Evolutionary conservation across 2,329 filamentous ascomycete species (phyloP), one percentile per base, ranked within the genome.

Genomic region (Apiospora rasikravindrae): DNA sequence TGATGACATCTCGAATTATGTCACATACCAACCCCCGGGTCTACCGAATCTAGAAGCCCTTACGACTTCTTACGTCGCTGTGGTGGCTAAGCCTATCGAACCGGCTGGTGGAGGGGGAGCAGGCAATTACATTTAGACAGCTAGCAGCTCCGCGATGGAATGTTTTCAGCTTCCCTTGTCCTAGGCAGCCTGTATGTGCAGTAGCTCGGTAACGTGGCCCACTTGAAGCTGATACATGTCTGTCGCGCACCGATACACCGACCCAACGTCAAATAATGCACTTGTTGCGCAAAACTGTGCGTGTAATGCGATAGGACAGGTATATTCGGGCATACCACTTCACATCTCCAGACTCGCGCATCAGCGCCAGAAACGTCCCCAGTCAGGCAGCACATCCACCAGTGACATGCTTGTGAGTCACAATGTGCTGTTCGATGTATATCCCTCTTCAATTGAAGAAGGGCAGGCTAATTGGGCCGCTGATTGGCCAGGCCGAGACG

Each of bases 181-280:
- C 26, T 33, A 53, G 24, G 13, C 13, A 16, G 26, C 16, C 5
- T 49, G 53, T 10, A 61, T 5, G 57, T n/a, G n/a, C n/a, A 64
- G 57, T 64, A 64, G 57, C 57, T 64, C 33, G 57, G 57, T 40
- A 40, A 64, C 22, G 33, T n/a, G 29, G 57, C 57, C 57, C 57
- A 64, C 57, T 64, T 40, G 33, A 2, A 64, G 57, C 57, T 64
- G 57, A 64, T 64, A 64, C 57, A 64, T 40, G 33, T 40, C 57
- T 40, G 57, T 40, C 57, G 57, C 57, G 57, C 57, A 64, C 57
- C 57, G 57, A 40, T 64, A 40, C 57, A 64, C 57, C 57, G 57
- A 64, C 57, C 33, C 57, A 64, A 37, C 33, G 33, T 64, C 22
- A 64, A 64, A 57, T 29, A 37, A 64, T 64, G 19, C 57, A 11